These are phyloP conservation scores for Anisodus acutangulus DNA, from an alignment of 257 asterid species.

Conservation along the genomic window DNA sequence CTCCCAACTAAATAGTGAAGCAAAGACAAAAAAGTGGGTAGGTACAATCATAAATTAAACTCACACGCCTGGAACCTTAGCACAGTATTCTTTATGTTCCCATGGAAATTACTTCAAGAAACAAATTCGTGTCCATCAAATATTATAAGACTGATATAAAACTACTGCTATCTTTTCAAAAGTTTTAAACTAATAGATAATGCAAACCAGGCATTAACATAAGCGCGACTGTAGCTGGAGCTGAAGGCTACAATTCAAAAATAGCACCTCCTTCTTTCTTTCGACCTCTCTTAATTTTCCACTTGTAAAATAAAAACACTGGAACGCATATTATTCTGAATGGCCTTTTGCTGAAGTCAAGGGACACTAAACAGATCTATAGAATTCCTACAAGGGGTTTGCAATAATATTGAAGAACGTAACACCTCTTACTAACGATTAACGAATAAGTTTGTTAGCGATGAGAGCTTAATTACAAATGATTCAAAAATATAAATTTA, in stretches of 20 bases:
- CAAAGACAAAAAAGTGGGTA: too few relatives aligned
- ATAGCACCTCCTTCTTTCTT: too few relatives aligned
- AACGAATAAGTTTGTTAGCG: neutral
- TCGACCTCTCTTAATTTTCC: too few relatives aligned
- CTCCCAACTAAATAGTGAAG: too few relatives aligned
- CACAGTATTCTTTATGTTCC: neutral
- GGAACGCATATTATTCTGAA: neutral
- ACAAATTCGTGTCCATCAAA: too few relatives aligned
- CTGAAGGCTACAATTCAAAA: neutral
- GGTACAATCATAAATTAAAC: too few relatives aligned
- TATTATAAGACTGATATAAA: too few relatives aligned
- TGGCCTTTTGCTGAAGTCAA: constrained; percentile 40
- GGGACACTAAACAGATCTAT: constrained; percentile 18
- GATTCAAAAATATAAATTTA: neutral
- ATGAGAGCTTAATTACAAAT: neutral
- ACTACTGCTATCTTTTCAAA: too few relatives aligned
- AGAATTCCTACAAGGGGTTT: neutral
- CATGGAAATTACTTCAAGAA: neutral
- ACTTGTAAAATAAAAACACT: neutral
- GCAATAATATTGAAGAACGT: neutral
- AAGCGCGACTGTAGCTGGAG: neutral
- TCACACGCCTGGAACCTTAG: neutral
- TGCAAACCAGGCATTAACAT: neutral
- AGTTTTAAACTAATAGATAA: neutral
- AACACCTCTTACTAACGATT: neutral